These are phyloP conservation scores for Blastobotrys niveus DNA, from an alignment of 1,139 yeast genomes.

Conservation along the genomic window DNA sequence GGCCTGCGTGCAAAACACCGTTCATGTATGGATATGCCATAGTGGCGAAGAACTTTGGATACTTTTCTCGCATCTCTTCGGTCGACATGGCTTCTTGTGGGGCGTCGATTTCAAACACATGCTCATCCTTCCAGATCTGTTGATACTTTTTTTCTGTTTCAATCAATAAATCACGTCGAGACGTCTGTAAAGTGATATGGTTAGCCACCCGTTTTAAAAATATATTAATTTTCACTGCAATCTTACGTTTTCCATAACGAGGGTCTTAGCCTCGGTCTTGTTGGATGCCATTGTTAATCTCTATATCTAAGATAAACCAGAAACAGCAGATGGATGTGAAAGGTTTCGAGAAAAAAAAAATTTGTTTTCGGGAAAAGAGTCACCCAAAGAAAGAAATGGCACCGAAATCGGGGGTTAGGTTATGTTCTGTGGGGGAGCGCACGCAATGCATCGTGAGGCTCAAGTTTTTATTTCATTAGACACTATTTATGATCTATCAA, in stretches of 20 bases:
- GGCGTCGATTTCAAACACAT: conserved; percentile 80
- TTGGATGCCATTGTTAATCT: conserved; percentile 12
- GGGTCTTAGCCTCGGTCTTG: conserved; percentile 30
- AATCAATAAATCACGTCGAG: conserved; percentile 89
- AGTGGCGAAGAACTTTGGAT: conserved; percentile 85
- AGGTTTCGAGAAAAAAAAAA: conserved; percentile 1
- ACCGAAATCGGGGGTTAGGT: too few species aligned
- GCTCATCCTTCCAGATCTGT: conserved; percentile 77
- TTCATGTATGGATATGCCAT: conserved; percentile 99
- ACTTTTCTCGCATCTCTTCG: conserved; percentile 67
- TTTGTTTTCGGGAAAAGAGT: too few species aligned
- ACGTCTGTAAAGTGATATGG: conserved; percentile 41
- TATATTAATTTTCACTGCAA: neutral
- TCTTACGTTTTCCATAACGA: conserved; percentile 40
- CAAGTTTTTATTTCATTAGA: too few species aligned
- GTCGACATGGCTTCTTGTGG: conserved; percentile 61
- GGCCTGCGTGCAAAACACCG: conserved; percentile 98
- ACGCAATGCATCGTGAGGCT: too few species aligned
- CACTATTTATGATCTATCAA: conserved; percentile 33
- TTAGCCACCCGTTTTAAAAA: neutral
- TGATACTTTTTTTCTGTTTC: conserved; percentile 89
- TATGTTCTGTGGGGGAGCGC: too few species aligned
- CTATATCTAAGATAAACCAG: neutral
- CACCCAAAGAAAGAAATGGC: too few species aligned
- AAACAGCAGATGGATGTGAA: neutral